Evolutionary conservation across 805 yeast genomes (phyloP), one percentile per base, ranked within the genome.

Genomic region (Lachancea kluyveri): DNA sequence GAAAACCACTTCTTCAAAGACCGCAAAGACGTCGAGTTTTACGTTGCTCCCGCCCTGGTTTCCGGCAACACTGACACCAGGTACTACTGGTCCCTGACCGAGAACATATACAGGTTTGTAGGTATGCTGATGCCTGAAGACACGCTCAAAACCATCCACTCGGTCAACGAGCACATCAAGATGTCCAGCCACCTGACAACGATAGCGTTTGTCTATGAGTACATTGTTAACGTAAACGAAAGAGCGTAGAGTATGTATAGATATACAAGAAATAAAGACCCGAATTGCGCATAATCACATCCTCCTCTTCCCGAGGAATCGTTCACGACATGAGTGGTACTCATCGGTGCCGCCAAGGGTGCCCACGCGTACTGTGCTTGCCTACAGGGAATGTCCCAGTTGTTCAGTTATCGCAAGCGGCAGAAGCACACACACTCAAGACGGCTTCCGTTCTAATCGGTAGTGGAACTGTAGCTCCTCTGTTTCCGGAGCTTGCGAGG

Each of bases 51-150:
- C 12, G 62, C 64, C 11, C 48, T 73, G 16, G 65, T 70, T 59
- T 61, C 78, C 4, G 80, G 73, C 6, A 75, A 76, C 49, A 76
- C 83, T 3, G 83, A 76, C 49, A 74, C 81, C 9, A 65, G 66
- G 41, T 60, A 68, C 43, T 76, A 76, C 51, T 72, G 79, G 77
- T 52, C 63, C 31, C 59, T 76, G 46, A 64, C 77, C 9, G 59
- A 55, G 32, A 64, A 73, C 48, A 73, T 76, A 35, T 75, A 63
- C 59, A 65, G 83, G 43, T 74, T 59, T 30, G 38, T 45, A 31
- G 58, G 51, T 11, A 38, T 50, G 6, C 39, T 50, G 14, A 28
- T 42, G 2, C 39, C 37, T 26, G 31, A 29, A 3, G 37, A 40
- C 8, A 35, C 37, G 1, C 24, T 48, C 14, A 41, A 54, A 20